These are phyloP conservation scores for Euphorbia celastroides DNA, from an alignment of 441 rosid species.

Conservation along the genomic window DNA sequence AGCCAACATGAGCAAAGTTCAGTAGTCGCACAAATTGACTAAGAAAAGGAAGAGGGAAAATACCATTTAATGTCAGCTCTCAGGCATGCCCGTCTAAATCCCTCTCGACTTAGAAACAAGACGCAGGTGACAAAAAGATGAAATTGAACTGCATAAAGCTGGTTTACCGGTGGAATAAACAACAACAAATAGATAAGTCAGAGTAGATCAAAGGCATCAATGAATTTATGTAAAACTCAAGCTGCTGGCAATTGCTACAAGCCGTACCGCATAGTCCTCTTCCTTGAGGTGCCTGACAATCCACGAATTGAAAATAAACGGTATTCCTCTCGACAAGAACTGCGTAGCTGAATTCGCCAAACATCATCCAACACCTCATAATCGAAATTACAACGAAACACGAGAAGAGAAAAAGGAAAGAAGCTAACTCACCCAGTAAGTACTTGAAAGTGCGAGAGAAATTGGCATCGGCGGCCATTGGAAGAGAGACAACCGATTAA, in stretches of 20 bases:
- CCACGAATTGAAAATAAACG: constrained; percentile 87
- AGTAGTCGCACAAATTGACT: background rate
- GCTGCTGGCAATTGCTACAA: background rate
- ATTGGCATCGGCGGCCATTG: constrained; percentile 34
- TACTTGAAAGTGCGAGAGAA: constrained; percentile 87
- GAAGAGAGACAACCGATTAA: constrained; percentile 23
- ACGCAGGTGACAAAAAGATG: constrained; percentile 87
- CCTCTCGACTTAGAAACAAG: constrained; percentile 91
- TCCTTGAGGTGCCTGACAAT: constrained; percentile 80
- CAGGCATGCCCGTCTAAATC: constrained; percentile 92
- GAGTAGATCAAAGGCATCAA: background rate
- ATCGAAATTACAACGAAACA: background rate
- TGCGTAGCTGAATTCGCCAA: constrained; percentile 58
- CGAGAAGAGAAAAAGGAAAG: background rate
- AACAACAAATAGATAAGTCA: constrained; percentile 4
- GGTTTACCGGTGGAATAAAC: constrained; percentile 17
- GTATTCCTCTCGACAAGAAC: constrained; percentile 82
- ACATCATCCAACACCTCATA: constrained; percentile 1
- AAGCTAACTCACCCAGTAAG: constrained; percentile 44
- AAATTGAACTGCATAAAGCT: constrained; percentile 87
- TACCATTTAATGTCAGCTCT: constrained; percentile 72
- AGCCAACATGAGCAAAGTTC: background rate
- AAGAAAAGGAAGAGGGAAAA: background rate
- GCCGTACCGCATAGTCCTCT: constrained; percentile 78
- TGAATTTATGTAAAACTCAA: background rate